Base-by-base conservation (phyloP, 1,284 basidiomycete genomes). In the Caloboletus inedulis region DNA sequence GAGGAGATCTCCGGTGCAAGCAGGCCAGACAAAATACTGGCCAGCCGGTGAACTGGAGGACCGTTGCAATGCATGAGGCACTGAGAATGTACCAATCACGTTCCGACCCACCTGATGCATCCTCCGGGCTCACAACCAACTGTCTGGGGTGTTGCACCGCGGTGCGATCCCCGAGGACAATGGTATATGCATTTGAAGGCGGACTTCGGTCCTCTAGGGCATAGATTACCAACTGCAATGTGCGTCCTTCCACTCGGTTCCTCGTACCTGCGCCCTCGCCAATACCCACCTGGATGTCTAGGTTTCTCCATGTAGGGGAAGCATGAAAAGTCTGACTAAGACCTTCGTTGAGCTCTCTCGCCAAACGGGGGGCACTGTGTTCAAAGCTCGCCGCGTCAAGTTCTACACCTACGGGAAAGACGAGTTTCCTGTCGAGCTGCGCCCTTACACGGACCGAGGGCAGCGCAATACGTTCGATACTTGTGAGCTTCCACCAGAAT, bases 401-500 rank as follows among this genome's bases (percentile, higher is more conserved):
- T 21, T 74, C 71, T 47, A 89, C 69, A 49, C 69, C 64, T 25
- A 88, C 66, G 7, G 84, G 82, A 54, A 88, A 77, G 9, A 66
- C 61, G 18, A 84, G 71, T 52, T 74, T 65, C 27, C 62, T 77
- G 40, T 72, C 69, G 23, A 76, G 69, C 61, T 82, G 78, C n/a
- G 73, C 73, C 39, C 71, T 69, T 29, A 94, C 84, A 35, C 80
- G 78, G 49, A 72, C 69, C n/a, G 76, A 74, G 3, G 93, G 91
- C 16, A 96, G 72, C 0, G 85, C 74, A 14, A 89, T 77, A 29
- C 92, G 80, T 65, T 92, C 80, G 36, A 96, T 94, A 56, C 87
- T 89, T 3, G 94, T 96, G 21, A 89, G 86, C 43, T 75, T 77
- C 91, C 90, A 96, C 94, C 94, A 97, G 42, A 90, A 77, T 4